These are phyloP conservation scores for Casaregolazyma suthepensis DNA, from an alignment of 1,139 yeast genomes.

Conservation along the genomic window DNA sequence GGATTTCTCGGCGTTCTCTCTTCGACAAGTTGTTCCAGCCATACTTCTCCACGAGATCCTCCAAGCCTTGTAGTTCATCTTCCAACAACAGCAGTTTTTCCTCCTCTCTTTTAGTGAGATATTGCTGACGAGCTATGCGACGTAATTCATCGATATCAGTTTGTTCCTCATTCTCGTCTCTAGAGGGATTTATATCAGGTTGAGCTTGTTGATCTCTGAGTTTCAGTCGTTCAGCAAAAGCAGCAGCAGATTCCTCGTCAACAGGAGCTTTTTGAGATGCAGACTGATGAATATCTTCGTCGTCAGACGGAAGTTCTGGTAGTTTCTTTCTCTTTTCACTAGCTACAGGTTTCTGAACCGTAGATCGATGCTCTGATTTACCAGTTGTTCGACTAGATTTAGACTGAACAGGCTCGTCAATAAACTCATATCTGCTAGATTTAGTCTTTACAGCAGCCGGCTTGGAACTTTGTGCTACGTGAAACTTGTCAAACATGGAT, in stretches of 20 bases:
- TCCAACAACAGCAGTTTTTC: slow-evolving; percentile 40
- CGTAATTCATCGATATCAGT: slow-evolving; percentile 34
- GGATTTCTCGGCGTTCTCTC: slow-evolving; percentile 47
- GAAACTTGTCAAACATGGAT: slow-evolving; percentile 22
- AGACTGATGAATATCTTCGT: background rate
- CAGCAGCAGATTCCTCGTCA: slow-evolving; percentile 27
- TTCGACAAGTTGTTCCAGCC: slow-evolving; percentile 47
- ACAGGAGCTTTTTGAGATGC: slow-evolving; percentile 11
- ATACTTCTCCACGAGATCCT: slow-evolving; percentile 39
- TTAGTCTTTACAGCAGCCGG: slow-evolving; percentile 1
- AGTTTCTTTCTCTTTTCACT: background rate
- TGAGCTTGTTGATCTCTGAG: slow-evolving; percentile 19
- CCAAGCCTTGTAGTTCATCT: slow-evolving; percentile 45
- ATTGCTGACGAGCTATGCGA: slow-evolving; percentile 43
- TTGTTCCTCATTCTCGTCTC: slow-evolving; percentile 17
- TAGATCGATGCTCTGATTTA: background rate
- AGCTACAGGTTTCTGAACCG: background rate
- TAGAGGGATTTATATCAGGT: background rate
- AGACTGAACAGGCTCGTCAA: slow-evolving; percentile 14
- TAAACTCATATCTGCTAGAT: slow-evolving; percentile 17
- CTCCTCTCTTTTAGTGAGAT: slow-evolving; percentile 44
- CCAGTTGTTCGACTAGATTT: background rate
- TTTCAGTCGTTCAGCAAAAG: slow-evolving; percentile 27
- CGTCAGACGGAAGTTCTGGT: background rate
- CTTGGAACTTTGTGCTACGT: slow-evolving; percentile 13